Percentiles rank a stretch among this genome's conserved stretches.
These are phyloP conservation scores for Macrophomina pseudophaseolina DNA, from an alignment of 2,329 filamentous ascomycete genomes.

Conservation along the genomic window DNA sequence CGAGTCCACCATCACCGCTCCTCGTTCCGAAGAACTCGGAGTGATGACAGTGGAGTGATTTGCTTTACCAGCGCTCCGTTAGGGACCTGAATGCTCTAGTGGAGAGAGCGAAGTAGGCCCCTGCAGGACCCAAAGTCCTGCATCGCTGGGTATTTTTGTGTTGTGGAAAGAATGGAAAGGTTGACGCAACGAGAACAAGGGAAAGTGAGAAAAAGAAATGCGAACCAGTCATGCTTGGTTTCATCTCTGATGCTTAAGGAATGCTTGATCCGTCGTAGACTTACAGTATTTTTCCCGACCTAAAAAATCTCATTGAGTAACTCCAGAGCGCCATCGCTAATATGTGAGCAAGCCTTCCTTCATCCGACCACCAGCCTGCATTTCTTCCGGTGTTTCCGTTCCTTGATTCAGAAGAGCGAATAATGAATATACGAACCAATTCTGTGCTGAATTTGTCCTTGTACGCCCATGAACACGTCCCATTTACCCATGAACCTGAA, in stretches of 20 bases:
- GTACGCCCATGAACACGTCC: not conserved
- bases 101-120: conserved; percentile 38
- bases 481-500: conserved; percentile 1
- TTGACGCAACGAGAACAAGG: not conserved
- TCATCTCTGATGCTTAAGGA: not conserved
- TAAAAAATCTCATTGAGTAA: not conserved
- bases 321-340: conserved; percentile 25
- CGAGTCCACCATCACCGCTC: conserved; percentile 26
- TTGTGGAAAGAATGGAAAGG: not conserved
- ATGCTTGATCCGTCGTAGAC: not conserved
- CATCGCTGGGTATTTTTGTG: conserved; percentile 47
- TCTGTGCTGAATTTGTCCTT: not conserved
- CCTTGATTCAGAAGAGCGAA: not conserved
- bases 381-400: not conserved
- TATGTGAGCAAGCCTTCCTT: not conserved
- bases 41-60: conserved; percentile 17
- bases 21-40: conserved; percentile 16
- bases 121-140: conserved; percentile 50
- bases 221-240: not conserved
- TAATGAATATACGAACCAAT: conserved; percentile 14
- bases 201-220: conserved; percentile 6
- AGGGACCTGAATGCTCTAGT: conserved; percentile 43
- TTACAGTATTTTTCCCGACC: not conserved
- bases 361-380: not conserved
- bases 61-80: conserved; percentile 56